Base-by-base conservation (phyloP, 2,329 filamentous ascomycete species). In the Zymoseptoria tritici region DNA sequence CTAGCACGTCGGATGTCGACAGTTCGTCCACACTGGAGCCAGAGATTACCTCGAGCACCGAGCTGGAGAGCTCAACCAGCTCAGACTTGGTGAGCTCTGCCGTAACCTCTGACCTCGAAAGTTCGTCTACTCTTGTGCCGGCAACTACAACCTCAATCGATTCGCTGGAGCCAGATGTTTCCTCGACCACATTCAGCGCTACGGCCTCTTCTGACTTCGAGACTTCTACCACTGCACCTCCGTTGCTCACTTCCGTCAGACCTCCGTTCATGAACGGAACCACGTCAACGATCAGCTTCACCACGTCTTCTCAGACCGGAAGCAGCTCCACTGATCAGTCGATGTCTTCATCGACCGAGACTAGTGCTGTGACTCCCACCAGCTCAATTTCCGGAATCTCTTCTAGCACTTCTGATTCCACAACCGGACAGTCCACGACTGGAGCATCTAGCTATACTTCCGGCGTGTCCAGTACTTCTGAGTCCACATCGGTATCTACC, bases 211-310 rank as follows among this genome's bases (percentile, higher is more conserved):
- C 11, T 9, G 36, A 13, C 36, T 4, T 16, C 13, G 13, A n/a
- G 36, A 46, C 36, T 6, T 16, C 36, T n/a, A 46, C 26, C 26
- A 29, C 26, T 29, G 26, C 26, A 9, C 26, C 26, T 29, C 26
- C 26, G 6, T 9, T 29, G 26, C 8, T 29, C 26, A 29, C 26
- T 29, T 26, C 24, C 3, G 24, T 26, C 24, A 26, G 24, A 26
- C 26, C 26, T 9, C 26, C 26, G 26, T 29, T 29, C 26, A 29
- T 29, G 26, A 29, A 29, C 56, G 58, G 59, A 13, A 62, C 54
- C 49, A 71, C 65, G 0, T 55, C 68, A 21, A 68, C 65, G 7
- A 59, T 70, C 31, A 66, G 66, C 0, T 55, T 67, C 50, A 22
- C 11, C 19, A 52, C 11, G 24, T 22, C 50, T 9, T 52, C 50